Conservation (phyloP, 108 stramenopile species). For the Mediolabrus comicus region DNA sequence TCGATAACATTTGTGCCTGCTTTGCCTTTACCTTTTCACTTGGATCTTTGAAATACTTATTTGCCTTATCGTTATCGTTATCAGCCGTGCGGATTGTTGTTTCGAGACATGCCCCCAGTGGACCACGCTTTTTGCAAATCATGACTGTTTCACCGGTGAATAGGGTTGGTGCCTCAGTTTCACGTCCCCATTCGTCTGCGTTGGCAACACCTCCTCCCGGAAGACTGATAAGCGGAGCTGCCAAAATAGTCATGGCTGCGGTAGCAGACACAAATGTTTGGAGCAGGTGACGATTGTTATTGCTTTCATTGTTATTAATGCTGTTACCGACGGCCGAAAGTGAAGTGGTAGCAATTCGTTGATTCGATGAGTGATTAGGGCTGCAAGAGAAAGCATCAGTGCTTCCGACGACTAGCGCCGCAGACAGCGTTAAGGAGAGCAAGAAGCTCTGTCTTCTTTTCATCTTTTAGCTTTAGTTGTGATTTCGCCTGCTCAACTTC, state of each 20-base stretch:
- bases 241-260: conserved; percentile 13
- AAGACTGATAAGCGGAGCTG: background rate
- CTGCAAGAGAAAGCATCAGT: background rate
- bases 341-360: background rate
- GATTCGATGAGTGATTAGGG: background rate
- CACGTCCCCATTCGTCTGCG: conserved; percentile 78
- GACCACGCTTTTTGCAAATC: conserved; percentile 84
- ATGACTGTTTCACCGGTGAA: conserved; percentile 81
- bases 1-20: conserved; percentile 24
- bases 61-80: conserved; percentile 83
- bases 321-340: conserved; percentile 1
- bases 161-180: conserved; percentile 79
- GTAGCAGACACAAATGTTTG: background rate
- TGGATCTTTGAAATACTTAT: conserved; percentile 69
- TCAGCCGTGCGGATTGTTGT: conserved; percentile 60
- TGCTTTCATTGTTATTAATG: no score
- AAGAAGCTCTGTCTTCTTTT: background rate
- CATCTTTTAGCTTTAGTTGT: background rate
- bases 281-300: background rate
- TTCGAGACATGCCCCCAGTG: conserved; percentile 76
- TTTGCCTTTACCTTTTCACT: conserved; percentile 45
- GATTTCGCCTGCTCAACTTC: no score
- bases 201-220: conserved; percentile 4
- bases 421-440: background rate
- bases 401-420: background rate